Evolutionary conservation across 768 basidiomycete species (phyloP).

Genomic region (Tulasnella sp.): DNA sequence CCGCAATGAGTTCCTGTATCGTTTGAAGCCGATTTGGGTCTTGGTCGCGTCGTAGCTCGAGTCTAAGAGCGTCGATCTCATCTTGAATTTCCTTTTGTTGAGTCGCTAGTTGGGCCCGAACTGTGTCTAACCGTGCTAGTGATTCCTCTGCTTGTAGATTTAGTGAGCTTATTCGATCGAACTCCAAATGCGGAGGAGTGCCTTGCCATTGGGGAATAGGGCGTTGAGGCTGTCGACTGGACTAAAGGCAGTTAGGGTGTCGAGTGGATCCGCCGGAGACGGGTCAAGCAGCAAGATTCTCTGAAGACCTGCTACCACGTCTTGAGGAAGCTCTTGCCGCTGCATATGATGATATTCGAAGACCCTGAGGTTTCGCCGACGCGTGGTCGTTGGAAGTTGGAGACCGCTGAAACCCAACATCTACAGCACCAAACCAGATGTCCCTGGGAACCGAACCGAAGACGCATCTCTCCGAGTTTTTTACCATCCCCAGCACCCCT

Average conservation of each 20-base stretch:
- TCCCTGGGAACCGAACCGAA: neutral
- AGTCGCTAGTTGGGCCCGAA: conserved; percentile 68
- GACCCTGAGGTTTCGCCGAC: conserved; percentile 15
- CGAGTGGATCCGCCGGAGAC: conserved; percentile 49
- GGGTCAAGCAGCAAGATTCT: conserved; percentile 62
- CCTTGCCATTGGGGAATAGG: conserved; percentile 76
- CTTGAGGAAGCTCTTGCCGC: conserved; percentile 55
- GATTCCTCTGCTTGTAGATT: conserved; percentile 63
- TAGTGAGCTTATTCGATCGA: conserved; percentile 23
- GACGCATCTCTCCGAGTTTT: neutral
- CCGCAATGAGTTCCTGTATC: conserved; percentile 96
- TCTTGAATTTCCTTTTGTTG: conserved; percentile 69
- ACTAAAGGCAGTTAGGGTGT: conserved; percentile 44
- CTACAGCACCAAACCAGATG: neutral
- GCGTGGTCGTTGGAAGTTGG: conserved; percentile 13
- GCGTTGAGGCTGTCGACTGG: conserved; percentile 53
- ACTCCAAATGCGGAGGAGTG: neutral
- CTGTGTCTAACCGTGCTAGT: conserved; percentile 67
- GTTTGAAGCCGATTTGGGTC: conserved; percentile 86
- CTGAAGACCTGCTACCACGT: conserved; percentile 70
- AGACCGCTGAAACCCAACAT: neutral
- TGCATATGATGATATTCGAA: conserved; percentile 13
- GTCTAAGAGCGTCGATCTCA: conserved; percentile 71
- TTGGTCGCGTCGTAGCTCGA: conserved; percentile 72
- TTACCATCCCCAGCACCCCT: neutral